phyloP scores from a whole-genome alignment of 2,329 filamentous ascomycete species.

The Gnomoniopsis sp. region DNA sequence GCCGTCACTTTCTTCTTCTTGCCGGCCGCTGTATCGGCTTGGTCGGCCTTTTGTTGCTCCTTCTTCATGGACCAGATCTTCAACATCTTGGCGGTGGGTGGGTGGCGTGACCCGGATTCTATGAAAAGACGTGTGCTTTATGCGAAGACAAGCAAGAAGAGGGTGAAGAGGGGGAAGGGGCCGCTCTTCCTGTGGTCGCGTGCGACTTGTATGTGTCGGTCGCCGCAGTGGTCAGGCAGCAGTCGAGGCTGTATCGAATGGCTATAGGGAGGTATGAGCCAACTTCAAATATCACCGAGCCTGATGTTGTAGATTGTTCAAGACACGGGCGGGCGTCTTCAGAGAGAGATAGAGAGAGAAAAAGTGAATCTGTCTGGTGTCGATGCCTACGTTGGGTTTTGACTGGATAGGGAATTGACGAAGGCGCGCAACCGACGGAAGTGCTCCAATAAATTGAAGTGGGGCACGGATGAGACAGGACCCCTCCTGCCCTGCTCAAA shows the following conservation, averaged over 20 bases:
- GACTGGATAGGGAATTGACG: not conserved
- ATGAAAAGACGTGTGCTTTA: not conserved
- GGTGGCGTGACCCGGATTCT: constrained; percentile 1
- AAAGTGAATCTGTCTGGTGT: not conserved
- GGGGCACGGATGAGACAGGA: not conserved
- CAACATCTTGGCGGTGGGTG: constrained; percentile 68
- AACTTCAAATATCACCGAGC: not conserved
- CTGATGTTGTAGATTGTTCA: not conserved
- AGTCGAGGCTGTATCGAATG: not conserved
- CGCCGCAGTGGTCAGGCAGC: not conserved
- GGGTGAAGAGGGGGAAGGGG: not conserved
- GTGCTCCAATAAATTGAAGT: not conserved
- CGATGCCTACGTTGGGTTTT: not conserved
- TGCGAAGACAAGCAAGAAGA: not conserved
- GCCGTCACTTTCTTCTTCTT: constrained; percentile 99
- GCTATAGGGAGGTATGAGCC: not conserved
- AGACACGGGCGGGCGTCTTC: not conserved
- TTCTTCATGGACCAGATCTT: constrained; percentile 99
- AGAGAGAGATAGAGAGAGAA: not conserved
- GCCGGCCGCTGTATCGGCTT: constrained; percentile 67
- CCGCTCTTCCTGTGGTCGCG: not conserved
- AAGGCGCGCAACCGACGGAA: not conserved
- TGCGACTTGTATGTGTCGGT: not conserved
- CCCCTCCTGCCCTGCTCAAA: too few relatives aligned
- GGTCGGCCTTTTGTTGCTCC: constrained; percentile 92